Conservation (phyloP, 1,284 basidiomycete species). For the Gomphus sp. region DNA sequence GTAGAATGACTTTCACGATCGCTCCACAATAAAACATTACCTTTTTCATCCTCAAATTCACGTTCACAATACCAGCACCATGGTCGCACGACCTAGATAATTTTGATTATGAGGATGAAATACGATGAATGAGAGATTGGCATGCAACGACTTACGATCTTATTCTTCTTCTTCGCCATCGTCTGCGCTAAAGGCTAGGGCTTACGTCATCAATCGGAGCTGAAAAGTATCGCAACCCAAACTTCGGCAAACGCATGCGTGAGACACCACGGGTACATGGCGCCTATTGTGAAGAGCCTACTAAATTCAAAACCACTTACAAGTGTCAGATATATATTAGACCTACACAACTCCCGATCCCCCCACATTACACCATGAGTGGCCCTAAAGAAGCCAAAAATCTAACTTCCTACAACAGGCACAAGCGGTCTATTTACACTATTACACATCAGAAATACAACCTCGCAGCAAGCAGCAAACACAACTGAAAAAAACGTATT, state of each 20-base stretch:
- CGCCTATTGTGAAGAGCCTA: too few species aligned
- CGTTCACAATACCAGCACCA: slow-evolving; percentile 99
- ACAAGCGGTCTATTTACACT: too few species aligned
- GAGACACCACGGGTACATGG: too few species aligned
- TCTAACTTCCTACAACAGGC: too few species aligned
- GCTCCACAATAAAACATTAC: too few species aligned
- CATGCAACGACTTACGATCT: background rate
- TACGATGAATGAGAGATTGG: background rate
- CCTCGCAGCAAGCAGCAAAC: slow-evolving; percentile 78
- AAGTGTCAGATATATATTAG: too few species aligned
- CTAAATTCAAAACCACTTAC: too few species aligned
- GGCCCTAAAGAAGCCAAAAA: too few species aligned
- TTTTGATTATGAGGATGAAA: background rate
- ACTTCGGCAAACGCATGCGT: too few species aligned
- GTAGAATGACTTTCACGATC: too few species aligned
- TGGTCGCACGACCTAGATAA: slow-evolving; percentile 66
- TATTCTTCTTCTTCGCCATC: slow-evolving; percentile 9
- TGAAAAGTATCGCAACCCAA: background rate
- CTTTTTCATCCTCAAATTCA: slow-evolving; percentile 97
- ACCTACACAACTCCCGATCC: too few species aligned
- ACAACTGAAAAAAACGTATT: slow-evolving; percentile 50
- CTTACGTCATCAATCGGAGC: background rate
- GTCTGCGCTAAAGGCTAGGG: background rate
- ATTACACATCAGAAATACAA: slow-evolving; percentile 62
- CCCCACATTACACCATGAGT: too few species aligned